These are phyloP conservation scores for Wickerhamiella qilinensis DNA, from an alignment of 805 yeast genomes.

Conservation along the genomic window DNA sequence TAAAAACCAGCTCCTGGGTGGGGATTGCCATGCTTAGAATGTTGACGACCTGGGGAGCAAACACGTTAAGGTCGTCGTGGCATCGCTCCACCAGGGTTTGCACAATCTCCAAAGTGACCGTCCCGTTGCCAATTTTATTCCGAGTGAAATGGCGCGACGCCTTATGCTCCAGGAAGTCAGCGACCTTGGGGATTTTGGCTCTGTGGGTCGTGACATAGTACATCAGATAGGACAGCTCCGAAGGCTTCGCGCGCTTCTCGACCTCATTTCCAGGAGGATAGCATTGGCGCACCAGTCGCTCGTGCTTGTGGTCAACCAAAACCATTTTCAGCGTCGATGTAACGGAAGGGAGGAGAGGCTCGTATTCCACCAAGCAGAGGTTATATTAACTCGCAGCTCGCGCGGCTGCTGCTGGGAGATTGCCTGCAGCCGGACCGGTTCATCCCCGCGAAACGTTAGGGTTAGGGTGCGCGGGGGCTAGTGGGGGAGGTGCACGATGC, in stretches of 20 bases:
- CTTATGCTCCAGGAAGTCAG: conserved; percentile 46
- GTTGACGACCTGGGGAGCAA: conserved; percentile 51
- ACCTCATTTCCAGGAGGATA: conserved; percentile 77
- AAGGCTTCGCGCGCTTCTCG: conserved; percentile 84
- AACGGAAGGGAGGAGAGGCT: too few species aligned
- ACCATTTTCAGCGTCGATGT: too few species aligned
- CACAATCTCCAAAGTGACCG: conserved; percentile 62
- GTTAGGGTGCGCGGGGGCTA: too few species aligned
- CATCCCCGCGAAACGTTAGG: too few species aligned
- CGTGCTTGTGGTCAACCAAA: conserved; percentile 68
- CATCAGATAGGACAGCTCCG: conserved; percentile 73
- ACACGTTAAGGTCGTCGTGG: conserved; percentile 66
- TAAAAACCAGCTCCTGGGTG: conserved; percentile 44
- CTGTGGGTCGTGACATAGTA: conserved; percentile 85
- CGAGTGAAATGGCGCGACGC: conserved; percentile 44
- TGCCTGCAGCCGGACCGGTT: too few species aligned
- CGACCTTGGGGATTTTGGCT: conserved; percentile 77
- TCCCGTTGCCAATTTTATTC: conserved; percentile 59
- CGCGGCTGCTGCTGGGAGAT: too few species aligned
- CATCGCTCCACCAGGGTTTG: conserved; percentile 58
- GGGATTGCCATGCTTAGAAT: conserved; percentile 38
- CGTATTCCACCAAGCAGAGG: too few species aligned
- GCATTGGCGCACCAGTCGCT: conserved; percentile 75
- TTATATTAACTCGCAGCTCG: too few species aligned
- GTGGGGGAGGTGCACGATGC: too few species aligned